Conservation (phyloP, 2,329 filamentous ascomycete genomes). For the Lasiodiplodia theobromae region DNA sequence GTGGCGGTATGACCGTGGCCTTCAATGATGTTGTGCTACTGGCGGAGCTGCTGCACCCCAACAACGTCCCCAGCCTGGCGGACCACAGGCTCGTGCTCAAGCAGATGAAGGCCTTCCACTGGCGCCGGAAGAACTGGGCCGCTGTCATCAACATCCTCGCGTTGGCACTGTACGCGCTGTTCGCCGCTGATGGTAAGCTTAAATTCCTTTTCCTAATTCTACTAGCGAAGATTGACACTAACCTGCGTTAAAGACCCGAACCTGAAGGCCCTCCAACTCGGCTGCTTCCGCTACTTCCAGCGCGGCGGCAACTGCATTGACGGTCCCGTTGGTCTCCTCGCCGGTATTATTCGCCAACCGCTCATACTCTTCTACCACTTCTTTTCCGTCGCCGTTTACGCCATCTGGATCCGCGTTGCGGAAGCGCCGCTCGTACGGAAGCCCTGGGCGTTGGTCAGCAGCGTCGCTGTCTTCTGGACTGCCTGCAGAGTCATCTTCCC, state of each 20-base stretch:
- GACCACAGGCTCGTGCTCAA: constrained; percentile 70
- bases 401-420: constrained; percentile 74
- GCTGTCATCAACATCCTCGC: constrained; percentile 98
- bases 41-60: constrained; percentile 74
- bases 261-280: constrained; percentile 80
- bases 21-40: constrained; percentile 90
- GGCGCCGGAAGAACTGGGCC: constrained; percentile 80
- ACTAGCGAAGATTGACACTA: neutral
- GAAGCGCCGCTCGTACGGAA: constrained; percentile 52
- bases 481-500: constrained; percentile 84
- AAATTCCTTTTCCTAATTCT: constrained; percentile 10
- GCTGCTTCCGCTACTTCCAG: constrained; percentile 94
- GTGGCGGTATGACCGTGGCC: constrained; percentile 97
- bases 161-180: constrained; percentile 88
- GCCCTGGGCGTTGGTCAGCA: constrained; percentile 66
- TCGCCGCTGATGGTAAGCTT: constrained; percentile 74
- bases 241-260: constrained; percentile 60
- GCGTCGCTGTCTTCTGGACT: constrained; percentile 76
- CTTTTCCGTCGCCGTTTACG: constrained; percentile 88
- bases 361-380: constrained; percentile 87
- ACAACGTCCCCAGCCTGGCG: constrained; percentile 71
- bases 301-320: constrained; percentile 73
- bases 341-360: constrained; percentile 80
- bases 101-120: constrained; percentile 82
- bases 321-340: constrained; percentile 82